Conservation (phyloP, 768 basidiomycete genomes). For the Collybia mongolica region DNA sequence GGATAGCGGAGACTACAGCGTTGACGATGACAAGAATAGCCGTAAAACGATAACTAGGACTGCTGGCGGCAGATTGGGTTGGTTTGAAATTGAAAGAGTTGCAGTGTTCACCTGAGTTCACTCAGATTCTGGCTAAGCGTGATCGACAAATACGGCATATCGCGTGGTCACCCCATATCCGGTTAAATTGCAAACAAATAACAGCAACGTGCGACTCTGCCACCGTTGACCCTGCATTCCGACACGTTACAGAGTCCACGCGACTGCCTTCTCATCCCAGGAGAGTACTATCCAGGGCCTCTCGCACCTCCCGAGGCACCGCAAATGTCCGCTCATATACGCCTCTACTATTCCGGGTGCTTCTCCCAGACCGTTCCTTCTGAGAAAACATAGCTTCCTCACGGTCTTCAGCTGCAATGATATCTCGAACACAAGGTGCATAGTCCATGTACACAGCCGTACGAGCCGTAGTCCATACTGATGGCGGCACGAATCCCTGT, state of each 20-base stretch:
- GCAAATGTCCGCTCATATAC: conserved; percentile 41
- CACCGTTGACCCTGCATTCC: conserved; percentile 8
- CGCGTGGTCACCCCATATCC: conserved; percentile 32
- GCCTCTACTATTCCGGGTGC: conserved; percentile 57
- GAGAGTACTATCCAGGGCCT: conserved; percentile 25
- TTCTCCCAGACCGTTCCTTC: conserved; percentile 33
- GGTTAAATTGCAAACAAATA: conserved; percentile 39
- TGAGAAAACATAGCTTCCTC: conserved; percentile 29
- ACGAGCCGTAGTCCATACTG: conserved; percentile 41
- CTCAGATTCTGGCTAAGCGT: conserved; percentile 13
- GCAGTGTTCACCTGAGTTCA: conserved; percentile 4
- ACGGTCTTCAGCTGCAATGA: conserved; percentile 66
- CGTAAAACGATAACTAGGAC: too few species aligned
- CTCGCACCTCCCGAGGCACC: conserved; percentile 36
- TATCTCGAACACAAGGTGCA: conserved; percentile 61
- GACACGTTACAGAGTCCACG: conserved; percentile 19
- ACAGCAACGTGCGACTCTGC: conserved; percentile 23
- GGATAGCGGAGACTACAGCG: conserved; percentile 10
- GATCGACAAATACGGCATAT: conserved; percentile 27
- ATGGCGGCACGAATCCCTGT: conserved; percentile 42
- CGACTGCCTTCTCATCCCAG: conserved; percentile 10
- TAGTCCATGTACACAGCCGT: conserved; percentile 62
- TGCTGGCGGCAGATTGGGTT: not conserved
- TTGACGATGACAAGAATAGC: not conserved
- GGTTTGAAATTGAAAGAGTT: conserved; percentile 3